Percentiles rank a stretch among this genome's conserved stretches.
Evolutionary conservation across 2,329 filamentous ascomycete species (phyloP).

Genomic region (Teratosphaeria gauchensis): DNA sequence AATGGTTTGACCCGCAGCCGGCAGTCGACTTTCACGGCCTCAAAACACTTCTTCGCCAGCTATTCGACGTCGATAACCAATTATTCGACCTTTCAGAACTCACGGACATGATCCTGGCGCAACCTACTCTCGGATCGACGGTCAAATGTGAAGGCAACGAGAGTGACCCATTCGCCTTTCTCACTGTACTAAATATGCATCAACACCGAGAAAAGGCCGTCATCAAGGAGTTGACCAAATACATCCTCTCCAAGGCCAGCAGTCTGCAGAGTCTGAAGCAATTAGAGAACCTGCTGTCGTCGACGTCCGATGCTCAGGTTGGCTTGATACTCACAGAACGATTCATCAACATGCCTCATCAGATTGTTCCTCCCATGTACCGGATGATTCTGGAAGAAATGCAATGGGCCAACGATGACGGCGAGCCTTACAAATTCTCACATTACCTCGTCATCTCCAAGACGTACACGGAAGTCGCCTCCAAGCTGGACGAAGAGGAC

Average conservation of each 20-base stretch:
- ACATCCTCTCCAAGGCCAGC: constrained; percentile 52
- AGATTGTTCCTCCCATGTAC: constrained; percentile 90
- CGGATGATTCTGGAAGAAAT: constrained; percentile 89
- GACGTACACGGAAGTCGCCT: constrained; percentile 82
- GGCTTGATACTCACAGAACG: constrained; percentile 86
- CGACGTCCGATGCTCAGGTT: constrained; percentile 44
- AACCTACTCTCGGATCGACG: constrained; percentile 81
- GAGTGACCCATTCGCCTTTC: constrained; percentile 82
- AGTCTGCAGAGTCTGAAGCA: constrained; percentile 19
- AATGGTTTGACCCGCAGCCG: constrained; percentile 93
- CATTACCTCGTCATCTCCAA: constrained; percentile 90
- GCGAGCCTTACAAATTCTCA: constrained; percentile 84
- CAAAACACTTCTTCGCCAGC: constrained; percentile 79
- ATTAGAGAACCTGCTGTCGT: constrained; percentile 29
- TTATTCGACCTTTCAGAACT: constrained; percentile 82
- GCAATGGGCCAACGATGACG: constrained; percentile 74
- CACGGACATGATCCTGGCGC: constrained; percentile 75
- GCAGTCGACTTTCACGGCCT: constrained; percentile 90
- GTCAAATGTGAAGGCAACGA: constrained; percentile 96
- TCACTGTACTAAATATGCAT: constrained; percentile 75
- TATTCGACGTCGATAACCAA: constrained; percentile 79
- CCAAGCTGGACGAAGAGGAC: constrained; percentile 61
- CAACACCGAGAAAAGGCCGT: constrained; percentile 63
- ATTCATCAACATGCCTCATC: constrained; percentile 91
- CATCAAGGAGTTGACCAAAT: constrained; percentile 60